Base-by-base conservation (phyloP, 345 rosid species). In the Capsella bursapastoris region DNA sequence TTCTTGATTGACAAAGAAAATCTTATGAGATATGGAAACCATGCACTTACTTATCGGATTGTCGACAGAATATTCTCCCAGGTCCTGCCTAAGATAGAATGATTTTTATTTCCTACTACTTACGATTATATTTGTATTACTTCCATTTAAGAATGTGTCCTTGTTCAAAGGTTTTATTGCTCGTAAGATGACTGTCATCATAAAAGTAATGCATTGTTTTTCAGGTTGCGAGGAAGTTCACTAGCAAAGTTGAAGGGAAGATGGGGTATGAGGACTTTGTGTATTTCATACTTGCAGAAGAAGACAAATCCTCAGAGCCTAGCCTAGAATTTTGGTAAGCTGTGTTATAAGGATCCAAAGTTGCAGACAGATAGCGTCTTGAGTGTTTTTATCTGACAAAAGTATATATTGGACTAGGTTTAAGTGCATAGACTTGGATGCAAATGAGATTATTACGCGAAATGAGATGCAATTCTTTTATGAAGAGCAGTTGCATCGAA, bases 221-320 rank as follows among this genome's bases (percentile, higher is more conserved):
- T 71, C 74, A 93, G 98, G 84, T 91, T 74, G 82, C 98, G 2
- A 88, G 97, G 72, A 93, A 86, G 73, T 93, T 93, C 66, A 88
- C 94, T 50, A 86, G 97, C 82, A 91, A 84, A 79, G 84, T 82
- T 79, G 97, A 88, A 78, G 97, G 94, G 63, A 93, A 93, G 78
- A 93, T 93, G 97, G 98, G 96, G 28, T 93, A 93, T 77, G 98
- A 93, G 75, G 98, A 93, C 75, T 93, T 93, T 72, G 98, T 91
- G n/a, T 88, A 89, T 83, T 93, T 93, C 82, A 93, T 93, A 73
- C 87, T 93, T 41, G 86, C 98, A 1, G 98, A 93, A 85, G 98
- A 93, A 83, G 98, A 93, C 74, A 93, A 93, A 80, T 86, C 98
- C 57, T 87, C 98, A 13, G 94, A 84, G 80, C 96, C 97, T 80